Percentiles rank a stretch among this genome's conserved stretches.
Conservation (phyloP, 768 basidiomycete genomes). For the Sporobolomyces roseus region DNA sequence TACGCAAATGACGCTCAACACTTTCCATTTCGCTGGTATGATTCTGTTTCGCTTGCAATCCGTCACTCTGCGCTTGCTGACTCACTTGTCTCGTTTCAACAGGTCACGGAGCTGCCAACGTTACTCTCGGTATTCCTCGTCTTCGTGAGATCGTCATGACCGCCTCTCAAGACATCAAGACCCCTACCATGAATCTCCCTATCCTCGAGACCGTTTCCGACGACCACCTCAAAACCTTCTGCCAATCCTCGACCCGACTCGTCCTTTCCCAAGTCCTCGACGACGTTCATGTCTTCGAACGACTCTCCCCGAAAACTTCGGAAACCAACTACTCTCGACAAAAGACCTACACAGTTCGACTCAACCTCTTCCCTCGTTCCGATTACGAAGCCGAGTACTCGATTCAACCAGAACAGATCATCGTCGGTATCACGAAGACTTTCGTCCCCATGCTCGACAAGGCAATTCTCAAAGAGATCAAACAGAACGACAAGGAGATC, state of each 20-base stretch:
- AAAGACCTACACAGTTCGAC: slow-evolving; percentile 72
- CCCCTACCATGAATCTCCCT: slow-evolving; percentile 88
- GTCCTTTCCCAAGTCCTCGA: slow-evolving; percentile 85
- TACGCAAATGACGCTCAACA: slow-evolving; percentile 99
- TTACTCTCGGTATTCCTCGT: slow-evolving; percentile 97
- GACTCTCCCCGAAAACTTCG: slow-evolving; percentile 58
- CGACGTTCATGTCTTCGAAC: slow-evolving; percentile 73
- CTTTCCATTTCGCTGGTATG: slow-evolving; percentile 96
- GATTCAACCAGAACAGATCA: slow-evolving; percentile 66
- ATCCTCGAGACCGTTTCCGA: slow-evolving; percentile 59
- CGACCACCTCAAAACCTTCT: slow-evolving; percentile 59
- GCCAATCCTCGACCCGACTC: slow-evolving; percentile 80
- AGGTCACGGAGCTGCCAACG: slow-evolving; percentile 99
- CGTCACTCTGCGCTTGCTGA: neutral
- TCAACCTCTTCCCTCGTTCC: slow-evolving; percentile 76
- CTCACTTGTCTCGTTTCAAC: slow-evolving; percentile 2
- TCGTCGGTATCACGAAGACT: slow-evolving; percentile 64
- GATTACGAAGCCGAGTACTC: slow-evolving; percentile 84
- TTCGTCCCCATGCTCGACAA: slow-evolving; percentile 79
- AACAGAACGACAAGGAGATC: slow-evolving; percentile 71
- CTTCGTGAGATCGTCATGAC: slow-evolving; percentile 99
- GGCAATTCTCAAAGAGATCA: slow-evolving; percentile 81
- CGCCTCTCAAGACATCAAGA: slow-evolving; percentile 89
- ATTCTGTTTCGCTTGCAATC: neutral
- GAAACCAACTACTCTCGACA: slow-evolving; percentile 60